Conservation (phyloP, 169 alveolate species). For the Haemoproteus tartakovskyi region DNA sequence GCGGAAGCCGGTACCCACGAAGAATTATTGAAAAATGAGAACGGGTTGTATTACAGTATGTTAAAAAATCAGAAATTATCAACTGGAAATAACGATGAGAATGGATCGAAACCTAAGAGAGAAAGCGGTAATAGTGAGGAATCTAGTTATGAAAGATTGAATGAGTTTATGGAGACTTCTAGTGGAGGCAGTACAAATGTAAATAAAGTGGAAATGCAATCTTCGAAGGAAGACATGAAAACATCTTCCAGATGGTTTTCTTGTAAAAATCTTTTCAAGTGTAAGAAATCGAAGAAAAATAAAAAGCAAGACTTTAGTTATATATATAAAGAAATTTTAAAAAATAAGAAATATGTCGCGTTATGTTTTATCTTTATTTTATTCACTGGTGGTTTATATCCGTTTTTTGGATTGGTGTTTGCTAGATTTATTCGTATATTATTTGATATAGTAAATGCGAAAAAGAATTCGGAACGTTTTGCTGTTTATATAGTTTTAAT, state of each 20-base stretch:
- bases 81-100: background rate
- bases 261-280: conserved; percentile 21
- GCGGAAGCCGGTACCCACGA: conserved; percentile 76
- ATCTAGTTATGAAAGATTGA: conserved; percentile 13
- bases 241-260: background rate
- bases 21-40: conserved; percentile 64
- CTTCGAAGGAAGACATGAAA: background rate
- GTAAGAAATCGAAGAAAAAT: background rate
- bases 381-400: conserved; percentile 63
- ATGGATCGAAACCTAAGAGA: conserved; percentile 2
- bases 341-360: conserved; percentile 15
- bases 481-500: conserved; percentile 28
- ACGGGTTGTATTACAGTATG: conserved; percentile 70
- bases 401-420: conserved; percentile 37
- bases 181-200: background rate
- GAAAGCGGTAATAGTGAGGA: conserved; percentile 27
- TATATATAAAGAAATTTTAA: conserved; percentile 49
- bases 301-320: conserved; percentile 6
- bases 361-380: conserved; percentile 18
- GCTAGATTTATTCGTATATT: conserved; percentile 31
- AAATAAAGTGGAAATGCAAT: background rate
- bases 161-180: background rate
- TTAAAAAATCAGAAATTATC: conserved; percentile 48
- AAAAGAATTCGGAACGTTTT: conserved; percentile 20
- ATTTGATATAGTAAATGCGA: conserved; percentile 25